A percentile compares a stretch with the other conserved stretches of the same genome.
Evolutionary conservation across 202 grass and related monocot genomes (phyloP).

Genomic region (Bolboschoenoplectus hybrid): DNA sequence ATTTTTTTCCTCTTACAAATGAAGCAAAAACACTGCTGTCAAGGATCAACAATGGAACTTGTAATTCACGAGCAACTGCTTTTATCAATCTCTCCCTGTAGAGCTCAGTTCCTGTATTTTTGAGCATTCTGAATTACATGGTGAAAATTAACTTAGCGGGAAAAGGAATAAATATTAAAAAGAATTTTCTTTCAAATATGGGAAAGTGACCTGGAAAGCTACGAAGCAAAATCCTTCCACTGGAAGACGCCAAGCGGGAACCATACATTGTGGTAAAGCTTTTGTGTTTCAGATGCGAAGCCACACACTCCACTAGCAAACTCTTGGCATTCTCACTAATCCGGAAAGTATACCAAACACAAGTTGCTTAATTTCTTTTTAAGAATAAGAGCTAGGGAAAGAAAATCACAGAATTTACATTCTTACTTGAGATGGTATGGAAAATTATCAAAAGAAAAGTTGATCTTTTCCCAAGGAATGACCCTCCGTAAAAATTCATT

Average conservation of each 20-base stretch:
- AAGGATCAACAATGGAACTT: constrained; percentile 72
- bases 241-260: constrained; percentile 64
- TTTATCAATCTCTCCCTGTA: constrained; percentile 91
- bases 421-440: constrained; percentile 85
- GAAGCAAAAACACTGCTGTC: constrained; percentile 87
- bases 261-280: constrained; percentile 63
- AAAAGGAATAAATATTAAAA: constrained; percentile 17
- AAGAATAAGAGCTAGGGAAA: constrained; percentile 40
- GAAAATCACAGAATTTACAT: not conserved
- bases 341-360: constrained; percentile 26
- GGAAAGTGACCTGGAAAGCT: constrained; percentile 73
- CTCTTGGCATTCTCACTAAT: constrained; percentile 65
- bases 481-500: constrained; percentile 82
- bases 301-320: constrained; percentile 69
- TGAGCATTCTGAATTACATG: constrained; percentile 40
- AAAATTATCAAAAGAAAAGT: constrained; percentile 80
- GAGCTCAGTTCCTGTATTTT: constrained; percentile 89
- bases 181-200: not conserved
- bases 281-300: constrained; percentile 76
- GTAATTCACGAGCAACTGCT: constrained; percentile 81
- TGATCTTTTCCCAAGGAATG: constrained; percentile 84
- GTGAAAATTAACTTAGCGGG: not conserved
- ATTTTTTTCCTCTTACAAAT: constrained; percentile 61
- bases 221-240: constrained; percentile 79
- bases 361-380: constrained; percentile 34